Evolutionary conservation across 31 red algal species (phyloP).

Genomic region (Endocladia muricata): DNA sequence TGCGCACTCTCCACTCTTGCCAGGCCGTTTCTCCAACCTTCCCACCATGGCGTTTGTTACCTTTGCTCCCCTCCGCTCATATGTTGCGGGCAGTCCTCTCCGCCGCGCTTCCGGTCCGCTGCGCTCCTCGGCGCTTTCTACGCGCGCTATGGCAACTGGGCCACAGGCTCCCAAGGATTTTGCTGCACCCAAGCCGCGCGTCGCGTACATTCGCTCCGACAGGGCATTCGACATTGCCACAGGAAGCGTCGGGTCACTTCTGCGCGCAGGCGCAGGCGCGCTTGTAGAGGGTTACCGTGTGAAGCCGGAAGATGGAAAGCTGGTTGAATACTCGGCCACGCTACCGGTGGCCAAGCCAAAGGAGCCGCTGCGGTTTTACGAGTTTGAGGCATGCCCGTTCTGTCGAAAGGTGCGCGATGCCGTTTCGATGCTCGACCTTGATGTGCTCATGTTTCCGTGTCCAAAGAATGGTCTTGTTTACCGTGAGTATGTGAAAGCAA

Average conservation of each 20-base stretch:
- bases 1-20: too few species aligned
- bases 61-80: background rate
- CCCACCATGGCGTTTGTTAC: slow-evolving; percentile 49
- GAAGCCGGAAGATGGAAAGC: slow-evolving; percentile 26
- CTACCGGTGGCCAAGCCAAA: slow-evolving; percentile 68
- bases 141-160: slow-evolving; percentile 19
- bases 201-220: slow-evolving; percentile 65
- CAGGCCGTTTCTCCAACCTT: background rate
- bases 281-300: slow-evolving; percentile 80
- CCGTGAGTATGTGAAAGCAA: slow-evolving; percentile 64
- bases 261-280: slow-evolving; percentile 61
- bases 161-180: slow-evolving; percentile 57
- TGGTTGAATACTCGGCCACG: slow-evolving; percentile 74
- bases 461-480: slow-evolving; percentile 76
- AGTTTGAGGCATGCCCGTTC: slow-evolving; percentile 86
- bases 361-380: slow-evolving; percentile 67
- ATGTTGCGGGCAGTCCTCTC: background rate
- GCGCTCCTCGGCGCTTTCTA: background rate
- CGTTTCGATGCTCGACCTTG: slow-evolving; percentile 75
- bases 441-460: slow-evolving; percentile 76
- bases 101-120: background rate
- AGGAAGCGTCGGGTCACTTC: slow-evolving; percentile 22
- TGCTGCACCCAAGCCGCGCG: slow-evolving; percentile 51
- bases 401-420: slow-evolving; percentile 89
- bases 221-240: slow-evolving; percentile 51